These are phyloP conservation scores for Mucor sp. DNA, from an alignment of 371 early-diverging fungal species.

Conservation along the genomic window DNA sequence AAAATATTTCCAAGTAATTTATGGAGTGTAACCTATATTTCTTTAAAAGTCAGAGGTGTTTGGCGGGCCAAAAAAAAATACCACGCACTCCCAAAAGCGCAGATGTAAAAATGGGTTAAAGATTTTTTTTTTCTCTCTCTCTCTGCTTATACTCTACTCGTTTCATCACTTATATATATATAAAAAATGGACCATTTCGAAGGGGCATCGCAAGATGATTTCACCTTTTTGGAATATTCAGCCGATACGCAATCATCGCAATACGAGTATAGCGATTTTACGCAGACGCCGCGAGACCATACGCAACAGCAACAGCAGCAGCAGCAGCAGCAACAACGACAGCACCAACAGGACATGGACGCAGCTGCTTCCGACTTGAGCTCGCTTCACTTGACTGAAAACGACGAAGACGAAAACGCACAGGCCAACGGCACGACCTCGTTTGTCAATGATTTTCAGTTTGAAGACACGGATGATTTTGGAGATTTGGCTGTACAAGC, in stretches of 20 bases:
- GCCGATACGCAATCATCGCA: slow-evolving; percentile 67
- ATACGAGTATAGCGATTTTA: slow-evolving; percentile 63
- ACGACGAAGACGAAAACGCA: slow-evolving; percentile 24
- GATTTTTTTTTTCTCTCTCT: not conserved
- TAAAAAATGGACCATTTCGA: slow-evolving; percentile 52
- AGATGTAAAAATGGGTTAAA: no score
- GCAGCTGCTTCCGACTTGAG: slow-evolving; percentile 33
- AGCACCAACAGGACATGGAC: slow-evolving; percentile 17
- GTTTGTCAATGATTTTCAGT: slow-evolving; percentile 44
- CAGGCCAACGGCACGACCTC: slow-evolving; percentile 30
- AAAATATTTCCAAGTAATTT: no score
- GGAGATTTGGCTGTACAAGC: slow-evolving; percentile 38
- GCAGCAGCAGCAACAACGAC: not conserved
- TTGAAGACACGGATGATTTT: slow-evolving; percentile 53
- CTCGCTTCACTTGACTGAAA: slow-evolving; percentile 28
- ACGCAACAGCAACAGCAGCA: no score
- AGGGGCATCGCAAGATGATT: slow-evolving; percentile 53
- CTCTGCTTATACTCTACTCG: not conserved
- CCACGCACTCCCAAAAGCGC: no score
- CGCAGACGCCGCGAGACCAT: slow-evolving; percentile 31
- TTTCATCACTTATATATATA: not conserved
- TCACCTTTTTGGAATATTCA: slow-evolving; percentile 55
- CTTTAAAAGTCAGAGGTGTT: no score
- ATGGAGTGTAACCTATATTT: no score
- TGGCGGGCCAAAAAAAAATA: no score